Base-by-base conservation (phyloP, 345 rosid genomes). In the Corchorus capsularis region DNA sequence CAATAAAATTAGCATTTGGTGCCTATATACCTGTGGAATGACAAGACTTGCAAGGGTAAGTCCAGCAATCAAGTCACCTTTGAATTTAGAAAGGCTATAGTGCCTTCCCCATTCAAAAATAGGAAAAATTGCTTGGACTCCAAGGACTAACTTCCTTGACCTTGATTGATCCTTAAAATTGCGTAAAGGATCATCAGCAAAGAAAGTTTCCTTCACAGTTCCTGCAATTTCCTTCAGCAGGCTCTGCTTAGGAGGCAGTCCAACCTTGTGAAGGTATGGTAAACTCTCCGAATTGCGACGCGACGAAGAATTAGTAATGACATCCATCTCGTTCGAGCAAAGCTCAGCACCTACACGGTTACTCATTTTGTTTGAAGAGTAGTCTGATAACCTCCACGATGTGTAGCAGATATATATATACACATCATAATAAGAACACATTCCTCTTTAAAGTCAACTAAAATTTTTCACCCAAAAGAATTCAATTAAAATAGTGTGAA, bases 1-100 rank as follows among this genome's bases (percentile, higher is more conserved):
- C 17, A 37, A 65, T 62, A 60, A 69, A 35, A 46, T 60, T 60
- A 67, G 5, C 35, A 49, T 13, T 34, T 6, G 0, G 61, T 4
- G 8, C 11, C 27, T 27, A 27, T 27, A 11, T 80, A 89, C 98
- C 97, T 94, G 98, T 47, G 98, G 97, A 81, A 94, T 90, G 87
- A 97, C 91, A 54, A 94, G 97, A 81, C 97, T 94, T 53, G 98
- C 98, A 74, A 92, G 92, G 59, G 98, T 94, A 41, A 94, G 87
- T 39, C 98, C 98, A 14, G 97, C 87, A 4, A 93, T 89, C 22
- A 94, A 56, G 77, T 94, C 98, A 3, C 98, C 95, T 62, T 83
- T 86, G 54, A 93, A 82, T 75, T 83, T 91, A 0, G 57, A 63
- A 1, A 91, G 78, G 82, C 79, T 85, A 20, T 94, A 93, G 41